phyloP scores from a whole-genome alignment of 2,329 filamentous ascomycete species.

The Cordyceps cateniannulata region DNA sequence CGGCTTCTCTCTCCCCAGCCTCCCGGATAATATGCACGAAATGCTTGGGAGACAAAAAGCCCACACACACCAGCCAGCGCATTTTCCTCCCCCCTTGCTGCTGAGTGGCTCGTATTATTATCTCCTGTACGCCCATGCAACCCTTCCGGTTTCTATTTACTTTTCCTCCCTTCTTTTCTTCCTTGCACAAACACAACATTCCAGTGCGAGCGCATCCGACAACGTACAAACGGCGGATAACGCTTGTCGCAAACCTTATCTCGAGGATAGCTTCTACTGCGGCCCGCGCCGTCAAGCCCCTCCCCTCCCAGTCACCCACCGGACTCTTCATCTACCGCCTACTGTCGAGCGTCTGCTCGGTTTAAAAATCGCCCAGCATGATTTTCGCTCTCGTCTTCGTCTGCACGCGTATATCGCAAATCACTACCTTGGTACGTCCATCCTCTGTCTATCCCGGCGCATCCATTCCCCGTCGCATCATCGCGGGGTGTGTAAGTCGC shows the following conservation, averaged over 20 bases:
- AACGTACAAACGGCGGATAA: neutral
- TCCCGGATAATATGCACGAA: constrained; percentile 8
- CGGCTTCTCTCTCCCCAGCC: neutral
- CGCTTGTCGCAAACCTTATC: no score
- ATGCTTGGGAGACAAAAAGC: neutral
- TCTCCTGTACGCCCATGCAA: neutral
- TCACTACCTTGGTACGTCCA: constrained; percentile 46
- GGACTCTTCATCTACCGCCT: no score
- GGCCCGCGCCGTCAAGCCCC: neutral
- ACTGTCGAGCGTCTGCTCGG: neutral
- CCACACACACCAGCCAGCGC: neutral
- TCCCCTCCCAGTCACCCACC: neutral
- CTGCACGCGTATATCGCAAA: constrained; percentile 55
- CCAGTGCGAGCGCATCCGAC: neutral
- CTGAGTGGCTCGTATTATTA: neutral
- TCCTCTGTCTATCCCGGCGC: neutral
- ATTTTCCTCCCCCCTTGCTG: neutral
- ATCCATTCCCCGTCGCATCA: neutral
- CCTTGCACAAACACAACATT: neutral
- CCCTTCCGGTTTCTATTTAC: neutral
- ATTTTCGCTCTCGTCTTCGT: constrained; percentile 58
- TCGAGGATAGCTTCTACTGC: neutral
- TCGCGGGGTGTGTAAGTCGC: no score
- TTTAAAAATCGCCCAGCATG: constrained; percentile 37
- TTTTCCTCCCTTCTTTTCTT: neutral